Conservation (phyloP, 495 filamentous ascomycete genomes). For the Lophium mytilinum region DNA sequence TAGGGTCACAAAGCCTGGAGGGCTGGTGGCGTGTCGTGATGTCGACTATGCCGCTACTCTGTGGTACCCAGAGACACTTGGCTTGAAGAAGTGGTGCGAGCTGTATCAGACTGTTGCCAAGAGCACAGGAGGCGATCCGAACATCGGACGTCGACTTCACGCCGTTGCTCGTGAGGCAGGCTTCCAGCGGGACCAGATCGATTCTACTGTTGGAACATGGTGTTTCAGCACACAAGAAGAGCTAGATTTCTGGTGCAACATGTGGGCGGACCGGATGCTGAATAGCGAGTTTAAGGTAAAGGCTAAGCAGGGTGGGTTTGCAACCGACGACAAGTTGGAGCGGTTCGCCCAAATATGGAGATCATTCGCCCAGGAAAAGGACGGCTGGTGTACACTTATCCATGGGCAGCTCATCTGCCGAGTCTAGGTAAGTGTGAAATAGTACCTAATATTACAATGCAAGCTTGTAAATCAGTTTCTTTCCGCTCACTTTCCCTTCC, state of each 20-base stretch:
- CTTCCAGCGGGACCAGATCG: constrained; percentile 31
- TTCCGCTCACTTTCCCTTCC: constrained; percentile 44
- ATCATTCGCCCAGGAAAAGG: constrained; percentile 39
- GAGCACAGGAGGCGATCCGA: constrained; percentile 40
- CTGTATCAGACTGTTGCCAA: constrained; percentile 36
- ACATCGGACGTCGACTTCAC: constrained; percentile 43
- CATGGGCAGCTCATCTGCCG: constrained; percentile 49
- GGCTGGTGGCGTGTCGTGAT: constrained; percentile 28
- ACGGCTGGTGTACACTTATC: constrained; percentile 46
- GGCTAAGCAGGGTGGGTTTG: constrained; percentile 34
- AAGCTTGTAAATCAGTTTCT: constrained; percentile 44
- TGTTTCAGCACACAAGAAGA: constrained; percentile 41
- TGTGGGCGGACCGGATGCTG: constrained; percentile 40
- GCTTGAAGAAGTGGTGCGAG: constrained; percentile 36
- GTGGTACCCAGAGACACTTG: constrained; percentile 40
- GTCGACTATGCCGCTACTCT: constrained; percentile 30
- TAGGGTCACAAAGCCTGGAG: constrained; percentile 13
- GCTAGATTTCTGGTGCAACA: constrained; percentile 38
- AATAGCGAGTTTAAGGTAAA: constrained; percentile 36
- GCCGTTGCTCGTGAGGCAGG: constrained; percentile 46
- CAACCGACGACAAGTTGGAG: constrained; percentile 39
- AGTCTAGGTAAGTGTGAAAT: neutral
- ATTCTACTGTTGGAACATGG: constrained; percentile 38
- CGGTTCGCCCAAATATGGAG: constrained; percentile 37
- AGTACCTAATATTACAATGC: no score